These are phyloP conservation scores for Chlorociboria aeruginascens DNA, from an alignment of 495 filamentous ascomycete genomes.

Conservation along the genomic window DNA sequence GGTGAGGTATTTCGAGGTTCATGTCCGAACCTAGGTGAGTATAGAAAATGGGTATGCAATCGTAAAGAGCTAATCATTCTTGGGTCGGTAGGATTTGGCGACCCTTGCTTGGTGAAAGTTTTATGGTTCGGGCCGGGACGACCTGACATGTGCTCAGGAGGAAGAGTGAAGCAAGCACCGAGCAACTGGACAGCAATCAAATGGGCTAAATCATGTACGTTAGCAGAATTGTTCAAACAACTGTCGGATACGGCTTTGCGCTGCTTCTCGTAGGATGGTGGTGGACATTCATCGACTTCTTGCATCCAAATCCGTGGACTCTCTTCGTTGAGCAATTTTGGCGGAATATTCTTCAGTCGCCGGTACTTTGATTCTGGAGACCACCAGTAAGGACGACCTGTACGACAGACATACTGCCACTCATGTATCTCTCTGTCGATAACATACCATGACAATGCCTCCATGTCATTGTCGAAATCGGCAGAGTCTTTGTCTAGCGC, in stretches of 20 bases:
- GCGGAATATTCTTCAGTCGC: conserved; percentile 5
- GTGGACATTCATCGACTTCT: not conserved
- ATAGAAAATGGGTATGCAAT: conserved; percentile 20
- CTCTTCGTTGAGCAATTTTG: not conserved
- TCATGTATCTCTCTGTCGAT: conserved; percentile 17
- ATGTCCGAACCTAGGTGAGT: conserved; percentile 22
- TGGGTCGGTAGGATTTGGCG: conserved; percentile 3
- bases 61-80: conserved; percentile 22
- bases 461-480: not conserved
- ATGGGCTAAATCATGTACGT: conserved; percentile 13
- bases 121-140: not conserved
- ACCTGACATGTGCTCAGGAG: conserved; percentile 5
- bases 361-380: conserved; percentile 10
- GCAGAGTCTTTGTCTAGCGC: not conserved
- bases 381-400: conserved; percentile 19
- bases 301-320: conserved; percentile 2
- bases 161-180: conserved; percentile 20
- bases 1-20: conserved; percentile 21
- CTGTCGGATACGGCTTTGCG: conserved; percentile 14
- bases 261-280: not conserved
- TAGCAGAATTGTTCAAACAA: conserved; percentile 3
- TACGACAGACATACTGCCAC: conserved; percentile 16
- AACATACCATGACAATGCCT: conserved; percentile 10
- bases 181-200: conserved; percentile 21
- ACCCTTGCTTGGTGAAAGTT: not conserved